A percentile compares a stretch with the other conserved stretches of the same genome.
Conservation (phyloP, 768 basidiomycete species). For the Myochromella boudieri region DNA sequence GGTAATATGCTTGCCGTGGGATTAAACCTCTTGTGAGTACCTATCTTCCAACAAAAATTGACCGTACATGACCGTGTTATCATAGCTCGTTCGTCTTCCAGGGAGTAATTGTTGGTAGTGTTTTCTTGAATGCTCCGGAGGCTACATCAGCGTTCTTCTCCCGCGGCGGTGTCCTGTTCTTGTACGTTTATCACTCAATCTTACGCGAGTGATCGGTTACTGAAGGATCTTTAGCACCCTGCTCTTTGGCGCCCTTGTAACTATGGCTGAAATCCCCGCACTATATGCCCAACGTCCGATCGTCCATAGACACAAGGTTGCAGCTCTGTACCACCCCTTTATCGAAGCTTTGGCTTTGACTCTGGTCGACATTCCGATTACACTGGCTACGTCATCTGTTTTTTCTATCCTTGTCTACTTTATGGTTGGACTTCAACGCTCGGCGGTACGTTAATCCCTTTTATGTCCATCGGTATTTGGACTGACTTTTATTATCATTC, state of each 20-base stretch:
- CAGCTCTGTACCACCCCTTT: slow-evolving; percentile 50
- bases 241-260: slow-evolving; percentile 8
- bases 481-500: no score
- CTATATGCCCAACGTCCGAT: slow-evolving; percentile 63
- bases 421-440: slow-evolving; percentile 55
- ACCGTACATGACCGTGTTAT: background rate
- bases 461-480: no score
- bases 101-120: slow-evolving; percentile 55
- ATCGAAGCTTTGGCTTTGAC: slow-evolving; percentile 46
- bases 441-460: slow-evolving; percentile 29
- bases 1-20: slow-evolving; percentile 38
- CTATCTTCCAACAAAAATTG: slow-evolving; percentile 20
- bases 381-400: slow-evolving; percentile 42
- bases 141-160: slow-evolving; percentile 67
- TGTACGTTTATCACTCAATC: slow-evolving; percentile 37
- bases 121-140: slow-evolving; percentile 59
- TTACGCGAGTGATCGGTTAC: slow-evolving; percentile 7
- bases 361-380: slow-evolving; percentile 61
- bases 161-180: slow-evolving; percentile 81
- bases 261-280: slow-evolving; percentile 29
- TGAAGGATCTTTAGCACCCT: slow-evolving; percentile 11
- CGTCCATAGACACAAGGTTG: slow-evolving; percentile 52
- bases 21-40: slow-evolving; percentile 31
- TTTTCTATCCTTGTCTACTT: slow-evolving; percentile 61
- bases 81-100: slow-evolving; percentile 53